Evolutionary conservation across 176 grass and related monocot species (phyloP).

Genomic region (Avena atlantica): DNA sequence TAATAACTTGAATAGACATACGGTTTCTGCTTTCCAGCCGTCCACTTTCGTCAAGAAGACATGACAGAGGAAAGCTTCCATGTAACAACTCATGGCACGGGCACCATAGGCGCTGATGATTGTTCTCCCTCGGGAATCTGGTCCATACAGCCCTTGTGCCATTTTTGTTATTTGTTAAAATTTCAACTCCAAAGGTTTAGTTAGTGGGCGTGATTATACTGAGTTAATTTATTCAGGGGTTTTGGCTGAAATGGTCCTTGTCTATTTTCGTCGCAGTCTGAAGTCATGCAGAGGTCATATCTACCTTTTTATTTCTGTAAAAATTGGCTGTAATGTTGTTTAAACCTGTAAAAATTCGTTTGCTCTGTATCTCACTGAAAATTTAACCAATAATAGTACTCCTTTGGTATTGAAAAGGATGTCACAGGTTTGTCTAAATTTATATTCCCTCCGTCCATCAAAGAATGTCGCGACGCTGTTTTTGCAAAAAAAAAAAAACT

Average conservation of each 20-base stretch:
- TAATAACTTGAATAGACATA: conserved; percentile 41
- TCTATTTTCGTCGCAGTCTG: background rate
- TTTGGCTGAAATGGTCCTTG: background rate
- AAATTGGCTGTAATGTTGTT: no score
- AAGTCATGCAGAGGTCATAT: conserved; percentile 16
- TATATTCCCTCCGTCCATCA: no score
- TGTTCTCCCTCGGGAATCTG: conserved; percentile 3
- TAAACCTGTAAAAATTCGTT: no score
- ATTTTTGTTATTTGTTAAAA: background rate
- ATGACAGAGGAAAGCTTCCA: no score
- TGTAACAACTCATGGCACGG: background rate
- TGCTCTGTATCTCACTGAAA: no score
- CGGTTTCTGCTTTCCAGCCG: background rate
- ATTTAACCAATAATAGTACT: no score
- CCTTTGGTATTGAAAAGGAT: no score
- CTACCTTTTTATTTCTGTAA: no score
- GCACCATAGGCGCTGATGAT: background rate
- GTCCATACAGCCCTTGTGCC: background rate
- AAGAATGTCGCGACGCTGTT: no score
- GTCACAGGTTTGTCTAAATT: no score
- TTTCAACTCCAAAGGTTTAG: conserved; percentile 7
- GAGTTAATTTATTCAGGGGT: background rate
- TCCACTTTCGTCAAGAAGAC: no score
- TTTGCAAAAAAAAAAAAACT: no score
- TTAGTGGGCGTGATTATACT: background rate